These are phyloP conservation scores for Stentor roeselii DNA, from an alignment of 73 alveolate species.

Conservation along the genomic window DNA sequence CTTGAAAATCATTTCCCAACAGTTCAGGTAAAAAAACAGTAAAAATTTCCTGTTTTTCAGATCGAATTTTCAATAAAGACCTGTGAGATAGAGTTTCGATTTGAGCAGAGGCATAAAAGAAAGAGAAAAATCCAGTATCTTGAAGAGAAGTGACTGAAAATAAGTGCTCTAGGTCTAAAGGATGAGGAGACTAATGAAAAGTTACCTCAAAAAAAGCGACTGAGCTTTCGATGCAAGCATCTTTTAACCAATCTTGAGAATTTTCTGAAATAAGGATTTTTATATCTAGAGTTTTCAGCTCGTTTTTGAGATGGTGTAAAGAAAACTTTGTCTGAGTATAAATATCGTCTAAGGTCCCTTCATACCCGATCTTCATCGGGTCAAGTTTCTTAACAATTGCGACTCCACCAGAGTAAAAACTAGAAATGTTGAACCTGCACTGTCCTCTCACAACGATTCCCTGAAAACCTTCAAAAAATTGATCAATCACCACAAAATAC, in stretches of 20 bases:
- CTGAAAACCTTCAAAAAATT: too few relatives aligned
- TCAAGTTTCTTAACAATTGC: background rate
- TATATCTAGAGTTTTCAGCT: too few relatives aligned
- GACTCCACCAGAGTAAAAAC: background rate
- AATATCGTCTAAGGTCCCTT: background rate
- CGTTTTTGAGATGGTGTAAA: background rate
- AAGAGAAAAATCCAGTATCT: too few relatives aligned
- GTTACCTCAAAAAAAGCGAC: background rate
- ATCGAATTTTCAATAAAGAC: too few relatives aligned
- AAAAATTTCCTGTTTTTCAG: too few relatives aligned
- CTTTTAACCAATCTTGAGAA: background rate
- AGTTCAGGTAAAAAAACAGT: too few relatives aligned
- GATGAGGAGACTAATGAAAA: background rate
- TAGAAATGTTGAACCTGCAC: background rate
- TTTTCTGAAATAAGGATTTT: background rate
- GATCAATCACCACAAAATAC: background rate
- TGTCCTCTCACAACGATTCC: background rate
- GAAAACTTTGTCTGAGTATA: too few relatives aligned
- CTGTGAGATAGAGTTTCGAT: too few relatives aligned
- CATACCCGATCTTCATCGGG: background rate
- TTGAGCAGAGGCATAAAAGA: too few relatives aligned
- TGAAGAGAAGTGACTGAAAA: too few relatives aligned
- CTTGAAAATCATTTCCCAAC: too few relatives aligned
- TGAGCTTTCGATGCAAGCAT: background rate
- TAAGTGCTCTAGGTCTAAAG: background rate